These are phyloP conservation scores for Mycena maculata DNA, from an alignment of 768 basidiomycete species.

Conservation along the genomic window DNA sequence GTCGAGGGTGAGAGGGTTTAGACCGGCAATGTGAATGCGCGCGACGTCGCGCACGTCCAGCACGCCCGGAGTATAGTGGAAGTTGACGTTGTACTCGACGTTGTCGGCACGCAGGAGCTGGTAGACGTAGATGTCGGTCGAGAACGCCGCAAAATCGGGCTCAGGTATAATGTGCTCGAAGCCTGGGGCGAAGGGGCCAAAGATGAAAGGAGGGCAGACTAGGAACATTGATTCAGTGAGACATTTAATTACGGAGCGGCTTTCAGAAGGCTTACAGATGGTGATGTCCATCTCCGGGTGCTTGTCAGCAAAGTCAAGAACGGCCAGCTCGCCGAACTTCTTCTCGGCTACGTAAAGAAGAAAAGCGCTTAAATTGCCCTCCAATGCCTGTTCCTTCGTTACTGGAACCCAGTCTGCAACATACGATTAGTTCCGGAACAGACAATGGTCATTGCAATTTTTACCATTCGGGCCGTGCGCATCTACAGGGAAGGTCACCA, in stretches of 20 bases:
- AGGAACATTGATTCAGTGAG: neutral
- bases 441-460: neutral
- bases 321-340: conserved; percentile 24
- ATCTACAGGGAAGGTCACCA: conserved; percentile 21
- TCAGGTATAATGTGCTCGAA: conserved; percentile 33
- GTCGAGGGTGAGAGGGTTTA: conserved; percentile 18
- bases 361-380: conserved; percentile 18
- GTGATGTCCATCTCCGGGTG: conserved; percentile 37
- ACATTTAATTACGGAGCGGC: too few relatives aligned
- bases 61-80: conserved; percentile 15
- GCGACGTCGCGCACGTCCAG: conserved; percentile 22
- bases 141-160: conserved; percentile 28
- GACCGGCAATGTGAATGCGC: conserved; percentile 32
- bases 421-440: neutral
- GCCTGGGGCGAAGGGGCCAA: conserved; percentile 41
- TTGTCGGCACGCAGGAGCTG: conserved; percentile 30
- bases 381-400: conserved; percentile 25
- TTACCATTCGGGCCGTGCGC: conserved; percentile 23
- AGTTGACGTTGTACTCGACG: too few relatives aligned
- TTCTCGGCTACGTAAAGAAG: conserved; percentile 21
- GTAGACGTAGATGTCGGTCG: conserved; percentile 29
- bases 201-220: conserved; percentile 39
- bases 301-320: conserved; percentile 27
- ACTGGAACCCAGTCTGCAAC: conserved; percentile 24
- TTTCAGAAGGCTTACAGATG: neutral